Evolutionary conservation across 352 stramenopile genomes (phyloP), one percentile per base, ranked within the genome.

Genomic region (Phytophthora melonis): DNA sequence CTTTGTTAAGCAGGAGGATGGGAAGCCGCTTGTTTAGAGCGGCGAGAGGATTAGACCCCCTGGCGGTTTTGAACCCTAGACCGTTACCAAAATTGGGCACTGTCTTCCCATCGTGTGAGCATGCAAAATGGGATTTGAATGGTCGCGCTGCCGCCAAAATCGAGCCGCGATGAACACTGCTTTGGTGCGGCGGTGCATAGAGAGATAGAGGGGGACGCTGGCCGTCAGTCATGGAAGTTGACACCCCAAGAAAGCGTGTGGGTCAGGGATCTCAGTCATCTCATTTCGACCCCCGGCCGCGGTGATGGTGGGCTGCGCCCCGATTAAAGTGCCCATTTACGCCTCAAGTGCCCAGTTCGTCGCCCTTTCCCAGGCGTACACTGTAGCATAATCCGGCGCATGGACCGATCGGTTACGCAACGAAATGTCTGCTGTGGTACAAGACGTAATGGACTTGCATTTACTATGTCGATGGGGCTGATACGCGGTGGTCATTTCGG

Each of bases 21-120:
- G 47, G 47, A 10, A 54, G 6, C 47, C 16, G 47, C 21, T n/a
- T 54, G 47, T 54, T 54, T 30, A 54, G 47, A 54, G 47, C 47
- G 47, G 18, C 18, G n/a, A 23, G 47, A 16, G 18, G 47, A 54
- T 54, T 54, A 54, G 47, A 54, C 47, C 47, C 5, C 3, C n/a
- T 25, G 18, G 47, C n/a, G 47, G 18, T 27, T 23, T 13, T 52
- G 47, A 27, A 49, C 41, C 41, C 41, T 49, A 49, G 14, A n/a
- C 41, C 11, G 34, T 41, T 41, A 14, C 34, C 34, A 14, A 14
- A 41, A 14, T 16, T 41, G 10, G 13, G 9, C 34, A 41, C 34
- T 9, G 34, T 41, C 34, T 41, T 41, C 34, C 34, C 11, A 41
- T 41, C 34, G 34, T 14, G 27, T 45, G 36, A 18, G 41, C 41